phyloP scores from a whole-genome alignment of 1,284 basidiomycete species.

The Trametes polyzona region DNA sequence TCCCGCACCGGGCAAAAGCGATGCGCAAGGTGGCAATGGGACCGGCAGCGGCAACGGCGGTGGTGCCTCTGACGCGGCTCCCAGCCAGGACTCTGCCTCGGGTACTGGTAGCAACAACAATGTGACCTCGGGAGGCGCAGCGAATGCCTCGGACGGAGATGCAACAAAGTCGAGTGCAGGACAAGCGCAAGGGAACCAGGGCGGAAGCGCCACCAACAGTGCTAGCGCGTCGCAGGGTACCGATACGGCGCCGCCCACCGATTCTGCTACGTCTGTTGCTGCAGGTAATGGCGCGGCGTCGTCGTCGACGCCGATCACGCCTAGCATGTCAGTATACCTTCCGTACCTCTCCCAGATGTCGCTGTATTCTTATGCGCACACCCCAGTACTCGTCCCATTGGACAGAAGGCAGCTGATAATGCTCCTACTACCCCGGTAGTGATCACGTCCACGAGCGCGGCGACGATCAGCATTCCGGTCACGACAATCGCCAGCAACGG shows the following conservation, averaged over 20 bases:
- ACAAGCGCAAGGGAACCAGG: neutral
- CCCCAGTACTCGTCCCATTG: neutral
- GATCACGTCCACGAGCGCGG: constrained; percentile 3
- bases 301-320: neutral
- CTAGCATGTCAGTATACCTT: neutral
- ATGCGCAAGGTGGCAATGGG: neutral
- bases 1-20: neutral
- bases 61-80: neutral
- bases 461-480: constrained; percentile 4
- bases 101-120: neutral
- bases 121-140: neutral
- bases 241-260: constrained; percentile 5
- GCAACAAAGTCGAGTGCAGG: neutral
- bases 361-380: neutral
- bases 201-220: neutral
- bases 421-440: constrained; percentile 8
- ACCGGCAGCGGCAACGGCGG: neutral
- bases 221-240: neutral
- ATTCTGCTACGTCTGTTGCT: neutral
- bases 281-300: constrained; percentile 8
- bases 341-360: neutral
- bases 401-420: constrained; percentile 15
- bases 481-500: constrained; percentile 4
- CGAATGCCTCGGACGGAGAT: too few relatives aligned
- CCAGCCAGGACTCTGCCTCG: neutral